These are phyloP conservation scores for Pythium brassicae DNA, from an alignment of 352 stramenopile species.

Conservation along the genomic window DNA sequence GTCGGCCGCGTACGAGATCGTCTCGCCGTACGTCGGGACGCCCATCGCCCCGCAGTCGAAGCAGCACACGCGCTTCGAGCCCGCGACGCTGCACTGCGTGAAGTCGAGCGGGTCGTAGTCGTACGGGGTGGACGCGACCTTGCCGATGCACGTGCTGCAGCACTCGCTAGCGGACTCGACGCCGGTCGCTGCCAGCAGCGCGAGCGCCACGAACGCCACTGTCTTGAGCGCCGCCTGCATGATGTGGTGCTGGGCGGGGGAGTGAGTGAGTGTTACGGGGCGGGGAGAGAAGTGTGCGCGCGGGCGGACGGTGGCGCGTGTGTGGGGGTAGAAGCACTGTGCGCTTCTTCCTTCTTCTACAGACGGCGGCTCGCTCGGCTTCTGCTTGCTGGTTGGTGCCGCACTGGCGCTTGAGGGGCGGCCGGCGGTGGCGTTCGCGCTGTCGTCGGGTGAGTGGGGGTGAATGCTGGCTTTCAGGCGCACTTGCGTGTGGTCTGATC, in stretches of 20 bases:
- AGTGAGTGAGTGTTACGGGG: not conserved
- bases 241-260: not conserved
- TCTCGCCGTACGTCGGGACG: slow-evolving; percentile 14
- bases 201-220: slow-evolving; percentile 2
- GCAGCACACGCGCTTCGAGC: slow-evolving; percentile 42
- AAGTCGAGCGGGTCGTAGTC: slow-evolving; percentile 69
- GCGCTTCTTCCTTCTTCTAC: too few relatives aligned
- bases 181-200: not conserved
- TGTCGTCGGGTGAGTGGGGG: too few relatives aligned
- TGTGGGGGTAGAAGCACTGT: too few relatives aligned
- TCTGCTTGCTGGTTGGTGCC: too few relatives aligned
- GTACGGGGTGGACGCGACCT: slow-evolving; percentile 39
- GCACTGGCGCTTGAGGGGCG: too few relatives aligned
- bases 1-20: slow-evolving; percentile 24
- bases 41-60: slow-evolving; percentile 56
- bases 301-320: too few relatives aligned
- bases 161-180: slow-evolving; percentile 17
- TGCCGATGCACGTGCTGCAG: slow-evolving; percentile 68
- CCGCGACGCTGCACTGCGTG: slow-evolving; percentile 32
- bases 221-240: not conserved
- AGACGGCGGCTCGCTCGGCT: too few relatives aligned
- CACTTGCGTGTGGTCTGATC: too few relatives aligned
- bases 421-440: too few relatives aligned
- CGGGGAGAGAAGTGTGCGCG: too few relatives aligned
- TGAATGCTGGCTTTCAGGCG: too few relatives aligned